phyloP scores from a whole-genome alignment of 441 rosid genomes.

The Hura crepitans region DNA sequence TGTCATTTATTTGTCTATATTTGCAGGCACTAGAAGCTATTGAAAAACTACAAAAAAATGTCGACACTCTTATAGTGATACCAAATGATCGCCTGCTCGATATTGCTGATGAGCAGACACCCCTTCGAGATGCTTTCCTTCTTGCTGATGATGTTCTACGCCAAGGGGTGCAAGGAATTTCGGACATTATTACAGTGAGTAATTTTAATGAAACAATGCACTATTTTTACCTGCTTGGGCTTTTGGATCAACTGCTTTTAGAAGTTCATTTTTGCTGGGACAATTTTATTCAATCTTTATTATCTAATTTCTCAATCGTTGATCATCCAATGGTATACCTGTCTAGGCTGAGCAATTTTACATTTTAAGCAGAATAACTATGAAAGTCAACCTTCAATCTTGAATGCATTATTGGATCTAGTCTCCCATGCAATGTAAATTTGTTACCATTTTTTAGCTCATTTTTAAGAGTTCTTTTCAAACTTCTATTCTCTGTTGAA shows the following conservation, averaged over 20 bases:
- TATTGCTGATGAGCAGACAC: slow-evolving; percentile 95
- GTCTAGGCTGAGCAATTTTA: background rate
- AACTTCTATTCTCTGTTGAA: background rate
- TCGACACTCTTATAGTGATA: slow-evolving; percentile 88
- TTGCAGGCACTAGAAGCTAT: slow-evolving; percentile 91
- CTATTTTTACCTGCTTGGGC: background rate
- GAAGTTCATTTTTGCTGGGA: background rate
- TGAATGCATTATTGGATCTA: background rate
- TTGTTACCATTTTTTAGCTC: background rate
- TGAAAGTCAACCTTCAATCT: background rate
- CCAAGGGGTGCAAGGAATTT: slow-evolving; percentile 98
- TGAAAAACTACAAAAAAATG: slow-evolving; percentile 88
- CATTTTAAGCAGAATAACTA: background rate
- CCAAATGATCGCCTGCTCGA: slow-evolving; percentile 95
- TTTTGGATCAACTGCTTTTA: background rate
- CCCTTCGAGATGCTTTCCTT: slow-evolving; percentile 96
- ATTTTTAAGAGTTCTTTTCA: background rate
- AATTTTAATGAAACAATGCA: slow-evolving; percentile 9
- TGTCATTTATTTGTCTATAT: slow-evolving; percentile 5
- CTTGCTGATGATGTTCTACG: slow-evolving; percentile 97
- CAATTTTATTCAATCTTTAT: background rate
- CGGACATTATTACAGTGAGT: slow-evolving; percentile 92
- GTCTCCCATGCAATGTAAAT: background rate
- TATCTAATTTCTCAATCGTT: background rate
- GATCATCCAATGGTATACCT: background rate